Evolutionary conservation across 2,329 filamentous ascomycete genomes (phyloP), one percentile per base, ranked within the genome.

Genomic region (Westerdykella aurantiaca): DNA sequence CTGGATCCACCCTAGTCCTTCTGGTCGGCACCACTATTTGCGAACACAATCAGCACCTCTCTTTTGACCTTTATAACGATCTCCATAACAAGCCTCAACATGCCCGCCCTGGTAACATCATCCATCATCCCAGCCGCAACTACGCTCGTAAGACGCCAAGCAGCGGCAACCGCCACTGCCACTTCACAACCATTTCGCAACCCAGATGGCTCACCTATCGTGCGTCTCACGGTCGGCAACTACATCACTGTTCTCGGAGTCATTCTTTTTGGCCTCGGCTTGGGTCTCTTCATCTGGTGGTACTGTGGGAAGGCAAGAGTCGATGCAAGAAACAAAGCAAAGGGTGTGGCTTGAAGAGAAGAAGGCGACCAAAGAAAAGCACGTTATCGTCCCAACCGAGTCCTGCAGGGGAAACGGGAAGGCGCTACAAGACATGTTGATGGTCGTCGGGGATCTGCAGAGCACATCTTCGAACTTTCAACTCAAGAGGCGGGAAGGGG

Each of bases 221-320:
- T 52, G 6, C 50, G 48, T 21, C 50, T 52, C 17, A 52, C 50
- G 22, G 50, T 50, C 17, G 45, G 50, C 6, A 48, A 50, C 21
- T 48, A 6, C n/a, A 35, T 35, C 17, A 35, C 33, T 16, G n/a
- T 35, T 4, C 9, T 35, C n/a, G n/a, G 10, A 3, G 33, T 35
- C 7, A 14, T 35, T 18, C 33, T 35, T 9, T 35, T 35, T 18
- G 33, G 33, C 13, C 6, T 35, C 33, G 33, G 33, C 2, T 13
- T 35, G 9, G 33, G 33, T 3, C 5, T 6, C 9, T 35, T 35
- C n/a, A 35, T 35, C n/a, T 35, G 33, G 33, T 35, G 33, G 33
- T 35, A 35, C 33, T 35, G 33, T 14, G 33, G 33, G 11, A 35
- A 35, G 9, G 13, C 7, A 18, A 35, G 33, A 16, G 33, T 35